Percentiles rank a stretch among this genome's conserved stretches.
These are phyloP conservation scores for Neoarthrinium moseri DNA, from an alignment of 2,329 filamentous ascomycete species.

Conservation along the genomic window DNA sequence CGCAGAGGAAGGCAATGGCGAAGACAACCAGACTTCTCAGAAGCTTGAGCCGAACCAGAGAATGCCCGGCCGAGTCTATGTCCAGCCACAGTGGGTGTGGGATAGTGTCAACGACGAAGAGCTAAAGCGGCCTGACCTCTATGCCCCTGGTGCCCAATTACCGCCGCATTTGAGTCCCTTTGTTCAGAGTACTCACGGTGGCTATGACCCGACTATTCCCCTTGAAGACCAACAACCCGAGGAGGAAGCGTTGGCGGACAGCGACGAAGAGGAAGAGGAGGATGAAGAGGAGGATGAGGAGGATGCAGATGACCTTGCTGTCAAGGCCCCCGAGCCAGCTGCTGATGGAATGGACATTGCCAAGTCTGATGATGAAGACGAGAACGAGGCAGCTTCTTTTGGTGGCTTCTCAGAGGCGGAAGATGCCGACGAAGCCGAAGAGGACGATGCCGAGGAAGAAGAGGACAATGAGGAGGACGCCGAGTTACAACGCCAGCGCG, in stretches of 20 bases:
- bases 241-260: slow-evolving; percentile 74
- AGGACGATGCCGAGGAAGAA: slow-evolving; percentile 37
- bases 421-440: slow-evolving; percentile 35
- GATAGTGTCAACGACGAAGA: slow-evolving; percentile 92
- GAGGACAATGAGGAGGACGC: slow-evolving; percentile 62
- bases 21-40: slow-evolving; percentile 62
- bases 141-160: slow-evolving; percentile 84
- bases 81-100: slow-evolving; percentile 99
- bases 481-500: slow-evolving; percentile 74
- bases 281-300: slow-evolving; percentile 45
- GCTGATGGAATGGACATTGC: slow-evolving; percentile 50
- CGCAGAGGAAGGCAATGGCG: slow-evolving; percentile 45
- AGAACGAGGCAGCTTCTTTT: slow-evolving; percentile 40
- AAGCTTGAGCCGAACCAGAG: slow-evolving; percentile 63
- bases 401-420: slow-evolving; percentile 52
- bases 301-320: slow-evolving; percentile 31
- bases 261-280: slow-evolving; percentile 52
- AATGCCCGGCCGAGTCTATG: slow-evolving; percentile 86
- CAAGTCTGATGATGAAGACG: slow-evolving; percentile 46
- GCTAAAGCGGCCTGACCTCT: slow-evolving; percentile 81
- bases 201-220: slow-evolving; percentile 86
- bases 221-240: slow-evolving; percentile 87
- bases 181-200: slow-evolving; percentile 81
- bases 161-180: slow-evolving; percentile 96
- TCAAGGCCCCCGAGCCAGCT: slow-evolving; percentile 40